Evolutionary conservation across 805 yeast species (phyloP).

Genomic region (Candida patagonica): DNA sequence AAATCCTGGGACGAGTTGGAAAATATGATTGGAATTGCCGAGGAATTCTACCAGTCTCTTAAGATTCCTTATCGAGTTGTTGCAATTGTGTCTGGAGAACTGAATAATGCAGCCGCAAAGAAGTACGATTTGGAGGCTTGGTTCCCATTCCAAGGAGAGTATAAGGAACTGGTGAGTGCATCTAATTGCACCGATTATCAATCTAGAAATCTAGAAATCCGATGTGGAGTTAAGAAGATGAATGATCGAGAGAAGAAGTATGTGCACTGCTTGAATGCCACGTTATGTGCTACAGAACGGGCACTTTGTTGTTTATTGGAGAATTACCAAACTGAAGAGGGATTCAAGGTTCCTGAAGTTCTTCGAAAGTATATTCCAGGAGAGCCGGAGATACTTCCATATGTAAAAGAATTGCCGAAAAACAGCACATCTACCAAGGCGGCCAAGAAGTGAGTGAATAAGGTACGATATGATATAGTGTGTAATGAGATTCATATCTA

Average conservation of each 20-base stretch:
- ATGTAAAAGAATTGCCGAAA: constrained; percentile 83
- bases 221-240: constrained; percentile 96
- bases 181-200: constrained; percentile 99
- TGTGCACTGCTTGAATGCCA: constrained; percentile 96
- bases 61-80: constrained; percentile 95
- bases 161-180: constrained; percentile 95
- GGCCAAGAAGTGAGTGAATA: neutral
- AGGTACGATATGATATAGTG: too few relatives aligned
- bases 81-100: constrained; percentile 96
- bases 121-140: constrained; percentile 98
- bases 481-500: too few relatives aligned
- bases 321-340: constrained; percentile 96
- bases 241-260: constrained; percentile 94
- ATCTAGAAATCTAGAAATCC: constrained; percentile 94
- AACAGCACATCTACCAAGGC: constrained; percentile 31
- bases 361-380: constrained; percentile 96
- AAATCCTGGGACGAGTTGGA: constrained; percentile 97
- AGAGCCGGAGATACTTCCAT: constrained; percentile 95
- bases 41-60: constrained; percentile 85
- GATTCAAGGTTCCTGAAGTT: constrained; percentile 88
- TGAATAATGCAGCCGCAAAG: constrained; percentile 98
- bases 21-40: constrained; percentile 83
- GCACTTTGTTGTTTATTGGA: constrained; percentile 95
- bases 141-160: constrained; percentile 99
- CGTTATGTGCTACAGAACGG: constrained; percentile 96